Evolutionary conservation across 73 alveolate species (phyloP).

Genomic region (Stentor coeruleus): DNA sequence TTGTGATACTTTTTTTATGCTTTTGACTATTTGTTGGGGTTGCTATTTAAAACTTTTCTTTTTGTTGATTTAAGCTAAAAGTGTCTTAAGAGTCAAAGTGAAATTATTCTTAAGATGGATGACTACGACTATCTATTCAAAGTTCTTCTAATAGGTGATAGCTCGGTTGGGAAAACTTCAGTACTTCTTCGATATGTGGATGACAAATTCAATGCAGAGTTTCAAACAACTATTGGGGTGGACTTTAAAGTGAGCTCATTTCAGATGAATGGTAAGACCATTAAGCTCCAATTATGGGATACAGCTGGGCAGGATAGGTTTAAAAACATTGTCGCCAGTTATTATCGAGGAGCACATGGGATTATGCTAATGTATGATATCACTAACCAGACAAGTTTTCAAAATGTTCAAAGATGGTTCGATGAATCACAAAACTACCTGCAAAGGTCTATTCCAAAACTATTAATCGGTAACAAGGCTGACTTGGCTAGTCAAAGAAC

Average conservation of each 20-base stretch:
- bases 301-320: slow-evolving; percentile 19
- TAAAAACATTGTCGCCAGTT: neutral
- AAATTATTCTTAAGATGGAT: too few relatives aligned
- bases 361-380: neutral
- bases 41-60: too few relatives aligned
- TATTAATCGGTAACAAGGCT: slow-evolving; percentile 80
- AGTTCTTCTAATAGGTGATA: slow-evolving; percentile 33
- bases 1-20: too few relatives aligned
- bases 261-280: neutral
- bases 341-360: slow-evolving; percentile 15
- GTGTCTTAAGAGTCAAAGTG: too few relatives aligned
- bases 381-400: neutral
- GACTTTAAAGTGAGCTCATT: slow-evolving; percentile 66
- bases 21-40: too few relatives aligned
- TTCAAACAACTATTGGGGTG: slow-evolving; percentile 82
- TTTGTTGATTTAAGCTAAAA: too few relatives aligned
- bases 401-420: neutral
- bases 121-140: slow-evolving; percentile 38
- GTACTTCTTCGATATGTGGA: neutral
- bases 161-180: neutral
- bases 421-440: too few relatives aligned
- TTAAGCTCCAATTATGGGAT: slow-evolving; percentile 8
- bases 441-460: slow-evolving; percentile 43
- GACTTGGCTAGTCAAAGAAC: slow-evolving; percentile 62
- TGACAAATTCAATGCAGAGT: slow-evolving; percentile 45